Evolutionary conservation across 495 filamentous ascomycete genomes (phyloP), one percentile per base, ranked within the genome.

Genomic region (Lichenothelia convexa): DNA sequence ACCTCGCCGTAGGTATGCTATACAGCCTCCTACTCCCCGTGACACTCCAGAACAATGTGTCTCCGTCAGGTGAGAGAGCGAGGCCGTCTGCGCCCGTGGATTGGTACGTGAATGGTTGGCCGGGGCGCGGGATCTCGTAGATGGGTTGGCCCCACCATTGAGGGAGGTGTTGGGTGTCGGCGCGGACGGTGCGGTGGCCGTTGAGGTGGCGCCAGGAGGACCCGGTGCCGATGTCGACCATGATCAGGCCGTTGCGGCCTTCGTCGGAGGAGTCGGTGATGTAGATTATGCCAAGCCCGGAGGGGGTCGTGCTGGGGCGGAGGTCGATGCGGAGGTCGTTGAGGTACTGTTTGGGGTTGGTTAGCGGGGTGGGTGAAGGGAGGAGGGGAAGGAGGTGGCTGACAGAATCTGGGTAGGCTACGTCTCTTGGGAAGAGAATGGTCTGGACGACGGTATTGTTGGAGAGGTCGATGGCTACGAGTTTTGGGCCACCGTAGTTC

Each of bases 301-400:
- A 49, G 12, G 41, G 32, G 4, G 55, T 53, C 11, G 54, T n/a
- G 18, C 26, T 37, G 3, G 50, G 30, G n/a, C 58, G 51, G 13
- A 63, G 47, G 40, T 67, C 61, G 45, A 67, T 60, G 33, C 63
- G 55, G 3, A 65, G 45, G 35, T 63, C 60, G 45, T 64, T 65
- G 18, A 65, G 50, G 36, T 67, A 65, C 27, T n/a, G n/a, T n/a
- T n/a, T n/a, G n/a, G n/a, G n/a, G n/a, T n/a, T n/a, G n/a, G n/a
- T n/a, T n/a, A n/a, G n/a, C n/a, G n/a, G n/a, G n/a, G n/a, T n/a
- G n/a, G n/a, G n/a, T n/a, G n/a, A n/a, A n/a, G n/a, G n/a, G n/a
- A n/a, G n/a, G n/a, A n/a, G n/a, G n/a, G n/a, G n/a, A n/a, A n/a
- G n/a, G n/a, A n/a, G n/a, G n/a, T n/a, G n/a, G n/a, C n/a, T n/a